A percentile compares a stretch with the other conserved stretches of the same genome.
phyloP scores from a whole-genome alignment of 176 grass and related monocot genomes.

The Oropetium thomaeum region DNA sequence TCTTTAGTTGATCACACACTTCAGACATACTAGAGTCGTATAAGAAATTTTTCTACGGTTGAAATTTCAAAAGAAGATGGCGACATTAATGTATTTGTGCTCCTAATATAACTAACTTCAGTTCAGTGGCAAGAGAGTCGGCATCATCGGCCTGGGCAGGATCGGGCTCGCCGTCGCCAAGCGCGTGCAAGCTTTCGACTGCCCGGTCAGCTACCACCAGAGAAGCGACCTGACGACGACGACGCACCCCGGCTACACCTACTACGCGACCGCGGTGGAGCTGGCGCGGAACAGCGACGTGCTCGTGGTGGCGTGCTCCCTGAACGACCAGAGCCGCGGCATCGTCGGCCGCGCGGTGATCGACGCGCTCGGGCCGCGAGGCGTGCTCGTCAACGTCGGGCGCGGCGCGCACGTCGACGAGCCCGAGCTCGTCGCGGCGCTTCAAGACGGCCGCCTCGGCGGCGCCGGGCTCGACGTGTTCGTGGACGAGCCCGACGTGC shows the following conservation, averaged over 20 bases:
- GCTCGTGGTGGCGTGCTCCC: slow-evolving; percentile 68
- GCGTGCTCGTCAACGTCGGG: slow-evolving; percentile 78
- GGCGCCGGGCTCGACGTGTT: slow-evolving; percentile 81
- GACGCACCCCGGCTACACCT: slow-evolving; percentile 57
- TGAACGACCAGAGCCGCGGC: slow-evolving; percentile 59
- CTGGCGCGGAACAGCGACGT: slow-evolving; percentile 66
- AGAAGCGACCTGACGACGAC: slow-evolving; percentile 58
- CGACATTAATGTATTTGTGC: too few species aligned
- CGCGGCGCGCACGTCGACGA: slow-evolving; percentile 85
- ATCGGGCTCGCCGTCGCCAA: slow-evolving; percentile 70
- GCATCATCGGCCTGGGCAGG: slow-evolving; percentile 86
- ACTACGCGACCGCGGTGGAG: slow-evolving; percentile 45
- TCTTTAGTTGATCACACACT: too few species aligned
- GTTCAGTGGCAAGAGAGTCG: slow-evolving; percentile 92
- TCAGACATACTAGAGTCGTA: too few species aligned
- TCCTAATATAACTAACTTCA: too few species aligned
- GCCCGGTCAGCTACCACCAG: slow-evolving; percentile 68
- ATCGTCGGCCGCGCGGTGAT: slow-evolving; percentile 83
- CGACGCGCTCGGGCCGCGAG: slow-evolving; percentile 58
- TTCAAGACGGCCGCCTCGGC: slow-evolving; percentile 60
- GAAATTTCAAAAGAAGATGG: too few species aligned
- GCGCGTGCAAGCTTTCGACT: slow-evolving; percentile 66
- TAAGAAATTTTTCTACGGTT: too few species aligned
- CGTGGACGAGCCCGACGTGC: slow-evolving; percentile 65
- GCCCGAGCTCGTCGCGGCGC: slow-evolving; percentile 58